Base-by-base conservation (phyloP, 441 rosid genomes). In the Populus hybrid region DNA sequence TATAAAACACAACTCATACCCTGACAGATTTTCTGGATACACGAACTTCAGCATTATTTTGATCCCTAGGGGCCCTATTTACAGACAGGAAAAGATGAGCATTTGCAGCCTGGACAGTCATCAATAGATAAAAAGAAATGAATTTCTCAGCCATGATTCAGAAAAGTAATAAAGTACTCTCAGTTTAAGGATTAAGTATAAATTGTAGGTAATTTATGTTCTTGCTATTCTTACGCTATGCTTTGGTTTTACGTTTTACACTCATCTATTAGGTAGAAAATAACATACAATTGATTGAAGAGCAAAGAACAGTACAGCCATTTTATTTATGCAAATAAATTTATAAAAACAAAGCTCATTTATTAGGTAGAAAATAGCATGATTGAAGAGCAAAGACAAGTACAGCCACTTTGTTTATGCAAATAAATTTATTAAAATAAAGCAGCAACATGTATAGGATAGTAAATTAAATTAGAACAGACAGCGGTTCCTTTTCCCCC, bases 11-110 rank as follows among this genome's bases (percentile, higher is more conserved):
- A 63, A 45, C 16, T 10, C 82, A 38, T 88, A 92, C 94, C 90
- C 77, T 87, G 75, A 83, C 66, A 79, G 89, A 65, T 83, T 82
- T 88, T 77, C 80, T 83, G 69, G 84, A 79, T 31, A 74, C 63
- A 81, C 26, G 78, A 75, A 83, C 77, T 31, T 70, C 86, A 68
- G 65, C 50, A 35, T 75, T 78, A 35, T 61, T 79, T 71, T 68
- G 31, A 29, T 29, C 73, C 83, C 69, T 84, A 64, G 80, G 18
- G 71, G 76, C 77, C 84, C 92, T 84, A 68, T 20, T 73, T 68
- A 76, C 11, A 72, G 66, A 33, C 31, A 23, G 42, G 18, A 59
- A 28, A 75, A 77, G 69, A 33, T 40, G 74, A 75, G 26, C 56
- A 74, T 35, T 65, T 59, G 23, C 29, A 24, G 16, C 14, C 18